phyloP scores from a whole-genome alignment of 2,329 filamentous ascomycete genomes.

The Aspergillus viridinutans region DNA sequence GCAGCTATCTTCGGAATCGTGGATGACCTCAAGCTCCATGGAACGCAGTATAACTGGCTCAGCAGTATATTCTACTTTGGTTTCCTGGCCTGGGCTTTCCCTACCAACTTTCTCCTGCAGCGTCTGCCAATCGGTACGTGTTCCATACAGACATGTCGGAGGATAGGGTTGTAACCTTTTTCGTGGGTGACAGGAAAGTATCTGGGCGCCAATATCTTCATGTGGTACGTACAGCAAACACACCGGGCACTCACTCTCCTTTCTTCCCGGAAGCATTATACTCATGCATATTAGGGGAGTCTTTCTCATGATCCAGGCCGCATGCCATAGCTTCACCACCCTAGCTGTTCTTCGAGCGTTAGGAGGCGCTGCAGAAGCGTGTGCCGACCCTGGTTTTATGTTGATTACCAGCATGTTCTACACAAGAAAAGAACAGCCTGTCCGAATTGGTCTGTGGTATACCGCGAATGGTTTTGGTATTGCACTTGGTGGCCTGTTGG shows the following conservation, averaged over 20 bases:
- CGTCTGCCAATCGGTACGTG: constrained; percentile 46
- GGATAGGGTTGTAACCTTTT: neutral
- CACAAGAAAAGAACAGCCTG: constrained; percentile 58
- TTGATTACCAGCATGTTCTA: constrained; percentile 65
- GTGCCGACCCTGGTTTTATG: constrained; percentile 58
- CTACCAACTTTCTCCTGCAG: constrained; percentile 53
- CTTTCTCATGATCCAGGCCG: constrained; percentile 51
- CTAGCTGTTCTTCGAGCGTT: constrained; percentile 56
- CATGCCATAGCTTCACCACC: constrained; percentile 52
- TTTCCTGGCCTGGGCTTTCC: constrained; percentile 52
- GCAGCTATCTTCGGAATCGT: constrained; percentile 63
- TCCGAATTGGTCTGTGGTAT: constrained; percentile 58
- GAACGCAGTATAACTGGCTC: constrained; percentile 56
- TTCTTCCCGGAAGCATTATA: neutral
- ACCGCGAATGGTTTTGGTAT: constrained; percentile 57
- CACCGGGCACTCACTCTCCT: neutral
- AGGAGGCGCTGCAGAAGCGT: constrained; percentile 55
- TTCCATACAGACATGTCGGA: no score
- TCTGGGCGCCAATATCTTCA: constrained; percentile 54
- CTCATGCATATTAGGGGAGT: constrained; percentile 34
- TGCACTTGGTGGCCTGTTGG: constrained; percentile 54
- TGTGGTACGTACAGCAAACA: constrained; percentile 38
- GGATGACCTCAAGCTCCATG: constrained; percentile 55
- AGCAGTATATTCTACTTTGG: constrained; percentile 55
- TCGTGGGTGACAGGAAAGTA: constrained; percentile 41